A percentile compares a stretch with the other conserved stretches of the same genome.
phyloP scores from a whole-genome alignment of 1,284 basidiomycete species.

The Marasmius tenuissimus region DNA sequence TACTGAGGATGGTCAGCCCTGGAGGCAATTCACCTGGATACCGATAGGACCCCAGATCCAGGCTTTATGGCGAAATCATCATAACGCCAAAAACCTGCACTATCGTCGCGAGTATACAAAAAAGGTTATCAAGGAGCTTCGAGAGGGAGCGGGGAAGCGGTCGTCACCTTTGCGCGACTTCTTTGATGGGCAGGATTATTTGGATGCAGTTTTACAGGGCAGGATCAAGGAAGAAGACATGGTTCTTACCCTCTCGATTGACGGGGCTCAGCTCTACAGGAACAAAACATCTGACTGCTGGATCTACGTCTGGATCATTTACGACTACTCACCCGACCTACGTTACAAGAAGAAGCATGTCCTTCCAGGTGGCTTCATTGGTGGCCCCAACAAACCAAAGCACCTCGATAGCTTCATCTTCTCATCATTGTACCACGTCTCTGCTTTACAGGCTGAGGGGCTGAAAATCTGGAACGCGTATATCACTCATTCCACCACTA shows the following conservation, averaged over 20 bases:
- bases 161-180: conserved; percentile 13
- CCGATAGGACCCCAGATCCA: too few relatives aligned
- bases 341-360: conserved; percentile 29
- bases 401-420: conserved; percentile 28
- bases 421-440: conserved; percentile 21
- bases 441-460: conserved; percentile 16
- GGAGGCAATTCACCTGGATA: conserved; percentile 19
- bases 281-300: conserved; percentile 29
- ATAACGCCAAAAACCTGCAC: conserved; percentile 17
- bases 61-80: conserved; percentile 16
- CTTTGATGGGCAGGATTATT: conserved; percentile 18
- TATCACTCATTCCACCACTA: background rate
- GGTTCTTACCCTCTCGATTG: conserved; percentile 26
- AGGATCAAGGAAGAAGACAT: conserved; percentile 21
- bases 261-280: conserved; percentile 31
- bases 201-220: conserved; percentile 14
- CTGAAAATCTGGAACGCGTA: conserved; percentile 17
- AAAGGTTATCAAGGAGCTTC: conserved; percentile 8
- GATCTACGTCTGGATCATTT: conserved; percentile 32
- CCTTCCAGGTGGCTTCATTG: conserved; percentile 25
- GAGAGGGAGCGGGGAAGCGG: conserved; percentile 7
- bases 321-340: conserved; percentile 21
- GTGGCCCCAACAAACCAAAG: conserved; percentile 29
- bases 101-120: conserved; percentile 14
- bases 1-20: conserved; percentile 10